These are phyloP conservation scores for Mortierella sp. DNA, from an alignment of 371 early-diverging fungal species.

Conservation along the genomic window DNA sequence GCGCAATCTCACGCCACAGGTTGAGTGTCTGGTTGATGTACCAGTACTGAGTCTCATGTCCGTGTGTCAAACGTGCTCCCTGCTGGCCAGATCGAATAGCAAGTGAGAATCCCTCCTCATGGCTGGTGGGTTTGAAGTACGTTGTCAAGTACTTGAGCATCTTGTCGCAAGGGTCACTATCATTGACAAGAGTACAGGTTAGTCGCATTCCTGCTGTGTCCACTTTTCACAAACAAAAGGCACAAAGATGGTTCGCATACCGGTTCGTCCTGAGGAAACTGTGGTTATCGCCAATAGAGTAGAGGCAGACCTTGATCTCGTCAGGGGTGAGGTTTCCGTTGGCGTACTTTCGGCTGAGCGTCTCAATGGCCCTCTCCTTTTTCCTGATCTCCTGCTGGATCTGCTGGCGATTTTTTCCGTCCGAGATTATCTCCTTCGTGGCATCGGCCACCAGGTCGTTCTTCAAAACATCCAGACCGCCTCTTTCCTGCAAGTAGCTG, in stretches of 20 bases:
- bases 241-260: slow-evolving; percentile 47
- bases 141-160: slow-evolving; percentile 85
- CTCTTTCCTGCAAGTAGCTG: slow-evolving; percentile 74
- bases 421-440: slow-evolving; percentile 91
- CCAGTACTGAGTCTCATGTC: slow-evolving; percentile 92
- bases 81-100: slow-evolving; percentile 86
- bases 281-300: slow-evolving; percentile 97
- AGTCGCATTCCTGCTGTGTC: neutral
- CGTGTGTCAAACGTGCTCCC: slow-evolving; percentile 94
- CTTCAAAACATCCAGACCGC: slow-evolving; percentile 77
- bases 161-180: slow-evolving; percentile 94
- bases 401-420: slow-evolving; percentile 80
- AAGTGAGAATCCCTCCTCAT: slow-evolving; percentile 75
- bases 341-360: slow-evolving; percentile 84
- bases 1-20: slow-evolving; percentile 94
- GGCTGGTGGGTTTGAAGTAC: slow-evolving; percentile 72
- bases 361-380: slow-evolving; percentile 94
- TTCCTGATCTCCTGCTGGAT: slow-evolving; percentile 90
- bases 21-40: slow-evolving; percentile 95
- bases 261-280: slow-evolving; percentile 89
- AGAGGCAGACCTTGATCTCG: slow-evolving; percentile 88
- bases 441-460: slow-evolving; percentile 87
- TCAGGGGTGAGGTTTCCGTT: slow-evolving; percentile 71
- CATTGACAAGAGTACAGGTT: neutral
- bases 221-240: neutral